Evolutionary conservation across 129 eudicot genomes (phyloP), one percentile per base, ranked within the genome.

Genomic region (Helianthus tuberosus): DNA sequence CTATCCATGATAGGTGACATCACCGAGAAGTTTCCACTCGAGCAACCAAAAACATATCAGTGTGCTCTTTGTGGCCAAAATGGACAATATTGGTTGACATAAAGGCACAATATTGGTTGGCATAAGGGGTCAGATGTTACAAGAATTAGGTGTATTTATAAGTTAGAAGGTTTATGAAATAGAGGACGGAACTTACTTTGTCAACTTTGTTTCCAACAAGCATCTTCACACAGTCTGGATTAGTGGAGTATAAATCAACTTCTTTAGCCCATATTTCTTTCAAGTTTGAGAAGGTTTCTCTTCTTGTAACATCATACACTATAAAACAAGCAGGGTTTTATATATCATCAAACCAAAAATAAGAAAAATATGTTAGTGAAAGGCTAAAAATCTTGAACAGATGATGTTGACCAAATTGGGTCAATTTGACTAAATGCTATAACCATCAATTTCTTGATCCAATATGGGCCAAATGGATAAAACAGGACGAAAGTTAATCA

Each of bases 191-290:
- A 86, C 83, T 86, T 84, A 90, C 98, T 78, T 79, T 88, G 77
- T 93, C 98, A 69, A 93, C 96, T 90, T 93, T 93, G 83, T 93
- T 93, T 67, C 96, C 98, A 41, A 93, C 96, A 72, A 93, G 98
- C 98, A 93, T 88, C 88, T 93, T 93, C 51, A 93, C 76, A 66
- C 98, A 93, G 61, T 93, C 92, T 65, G 79, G 93, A 83, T 88
- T 88, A 17, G 92, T 93, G 78, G 96, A 86, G 79, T 93, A 90
- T 43, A 90, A 90, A 12, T 90, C 98, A 52, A 90, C 76, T 75
- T 93, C 97, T 75, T 88, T 90, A n/a, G 97, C 98, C 98, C 98
- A 93, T 51, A 93, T 85, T 41, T 93, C 97, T 57, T 93, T 86
- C 63, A 93, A 69, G 82, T 93, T 93, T 43, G 91, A 86, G 77